phyloP scores from a whole-genome alignment of 2,329 filamentous ascomycete genomes.

The Scolecobasidium constrictum region DNA sequence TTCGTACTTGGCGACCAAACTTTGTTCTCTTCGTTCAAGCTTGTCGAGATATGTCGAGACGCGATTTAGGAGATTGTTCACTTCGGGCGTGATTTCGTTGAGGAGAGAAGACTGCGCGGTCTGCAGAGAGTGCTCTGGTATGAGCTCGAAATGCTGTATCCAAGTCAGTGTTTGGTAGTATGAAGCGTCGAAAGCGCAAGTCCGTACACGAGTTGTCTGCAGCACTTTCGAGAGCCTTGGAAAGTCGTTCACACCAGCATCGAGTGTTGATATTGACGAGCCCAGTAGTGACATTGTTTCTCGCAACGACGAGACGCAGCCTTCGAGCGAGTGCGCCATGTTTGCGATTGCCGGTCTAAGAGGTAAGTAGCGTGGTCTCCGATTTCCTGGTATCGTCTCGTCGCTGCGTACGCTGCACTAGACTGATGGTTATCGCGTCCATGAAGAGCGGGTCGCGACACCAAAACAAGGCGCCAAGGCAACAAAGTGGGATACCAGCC shows the following conservation, averaged over 20 bases:
- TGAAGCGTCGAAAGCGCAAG: neutral
- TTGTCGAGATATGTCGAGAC: slow-evolving; percentile 78
- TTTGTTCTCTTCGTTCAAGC: slow-evolving; percentile 71
- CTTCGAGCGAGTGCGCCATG: slow-evolving; percentile 37
- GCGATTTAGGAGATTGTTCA: slow-evolving; percentile 65
- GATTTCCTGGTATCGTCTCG: no score
- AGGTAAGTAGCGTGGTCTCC: no score
- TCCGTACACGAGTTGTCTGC: slow-evolving; percentile 47
- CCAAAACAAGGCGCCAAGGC: no score
- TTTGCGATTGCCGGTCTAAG: neutral
- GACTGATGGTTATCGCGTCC: no score
- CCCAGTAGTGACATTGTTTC: slow-evolving; percentile 51
- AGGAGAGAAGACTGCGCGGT: slow-evolving; percentile 75
- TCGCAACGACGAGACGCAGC: slow-evolving; percentile 49
- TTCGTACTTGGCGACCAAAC: slow-evolving; percentile 70
- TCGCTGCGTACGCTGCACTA: no score
- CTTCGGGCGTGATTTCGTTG: slow-evolving; percentile 82
- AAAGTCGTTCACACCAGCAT: slow-evolving; percentile 52
- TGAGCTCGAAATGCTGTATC: slow-evolving; percentile 76
- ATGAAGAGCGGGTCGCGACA: no score
- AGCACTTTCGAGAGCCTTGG: slow-evolving; percentile 52
- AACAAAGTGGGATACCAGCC: no score
- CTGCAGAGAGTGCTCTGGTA: slow-evolving; percentile 72
- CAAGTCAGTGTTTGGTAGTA: neutral
- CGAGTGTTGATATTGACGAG: slow-evolving; percentile 51